Conservation (phyloP, 495 filamentous ascomycete genomes). For the Penicillium atrosanguineum region DNA sequence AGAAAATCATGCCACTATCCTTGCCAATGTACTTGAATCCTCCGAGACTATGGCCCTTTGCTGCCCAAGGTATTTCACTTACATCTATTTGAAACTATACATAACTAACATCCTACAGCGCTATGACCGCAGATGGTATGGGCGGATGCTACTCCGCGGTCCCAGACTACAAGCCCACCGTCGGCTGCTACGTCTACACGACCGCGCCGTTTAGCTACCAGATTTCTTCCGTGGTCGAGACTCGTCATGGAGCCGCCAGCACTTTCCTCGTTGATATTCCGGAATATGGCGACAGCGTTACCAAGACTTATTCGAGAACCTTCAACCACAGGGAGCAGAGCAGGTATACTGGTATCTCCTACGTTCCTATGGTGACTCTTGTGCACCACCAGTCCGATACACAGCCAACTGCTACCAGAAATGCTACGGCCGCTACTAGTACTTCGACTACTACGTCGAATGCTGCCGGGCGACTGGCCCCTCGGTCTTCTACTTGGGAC, state of each 20-base stretch:
- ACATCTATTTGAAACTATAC: not conserved
- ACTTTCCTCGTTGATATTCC: not conserved
- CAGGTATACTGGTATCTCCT: not conserved
- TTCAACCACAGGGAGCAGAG: not conserved
- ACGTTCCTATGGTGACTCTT: slow-evolving; percentile 8
- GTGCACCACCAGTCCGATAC: slow-evolving; percentile 9
- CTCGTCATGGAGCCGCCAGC: not conserved
- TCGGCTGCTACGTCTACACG: not conserved
- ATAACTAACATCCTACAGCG: not conserved
- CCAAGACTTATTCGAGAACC: not conserved
- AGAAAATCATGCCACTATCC: not conserved
- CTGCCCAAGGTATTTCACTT: not conserved
- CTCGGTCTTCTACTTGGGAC: not conserved
- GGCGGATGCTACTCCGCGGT: slow-evolving; percentile 4
- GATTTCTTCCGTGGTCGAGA: not conserved
- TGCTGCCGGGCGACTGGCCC: slow-evolving; percentile 6
- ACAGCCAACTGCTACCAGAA: not conserved
- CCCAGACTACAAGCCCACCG: not conserved
- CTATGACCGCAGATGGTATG: not conserved
- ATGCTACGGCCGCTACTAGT: not conserved
- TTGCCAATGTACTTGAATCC: not conserved
- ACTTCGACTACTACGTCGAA: slow-evolving; percentile 11
- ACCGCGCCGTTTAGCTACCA: not conserved
- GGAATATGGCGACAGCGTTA: not conserved
- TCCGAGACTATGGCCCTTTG: slow-evolving; percentile 5